Evolutionary conservation across 1,139 yeast genomes (phyloP).

Genomic region (Suhomyces guaymorum): DNA sequence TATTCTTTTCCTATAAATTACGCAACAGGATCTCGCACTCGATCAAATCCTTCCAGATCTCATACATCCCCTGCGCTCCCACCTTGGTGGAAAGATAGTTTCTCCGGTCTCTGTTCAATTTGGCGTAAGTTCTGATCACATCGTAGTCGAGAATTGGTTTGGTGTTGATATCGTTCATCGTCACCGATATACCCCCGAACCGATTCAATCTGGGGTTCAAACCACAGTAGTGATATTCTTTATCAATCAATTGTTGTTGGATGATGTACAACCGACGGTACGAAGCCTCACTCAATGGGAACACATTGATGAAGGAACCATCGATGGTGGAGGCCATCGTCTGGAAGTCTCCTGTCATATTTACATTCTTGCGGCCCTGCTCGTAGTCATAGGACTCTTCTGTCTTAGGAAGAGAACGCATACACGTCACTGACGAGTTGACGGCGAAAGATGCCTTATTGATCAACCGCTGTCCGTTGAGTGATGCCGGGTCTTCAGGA

Average conservation of each 20-base stretch:
- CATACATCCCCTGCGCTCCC: conserved; percentile 55
- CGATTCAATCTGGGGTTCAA: conserved; percentile 78
- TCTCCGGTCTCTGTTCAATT: conserved; percentile 59
- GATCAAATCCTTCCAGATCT: conserved; percentile 68
- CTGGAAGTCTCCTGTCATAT: conserved; percentile 44
- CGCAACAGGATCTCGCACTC: conserved; percentile 46
- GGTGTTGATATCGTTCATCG: conserved; percentile 37
- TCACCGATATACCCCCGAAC: conserved; percentile 47
- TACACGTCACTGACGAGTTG: conserved; percentile 61
- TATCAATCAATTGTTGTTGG: conserved; percentile 84
- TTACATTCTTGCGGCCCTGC: conserved; percentile 13
- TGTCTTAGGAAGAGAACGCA: conserved; percentile 54
- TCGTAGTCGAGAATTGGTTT: conserved; percentile 66
- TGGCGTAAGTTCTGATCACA: conserved; percentile 53
- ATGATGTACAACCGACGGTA: conserved; percentile 82
- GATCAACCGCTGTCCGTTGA: conserved; percentile 75
- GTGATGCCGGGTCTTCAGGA: conserved; percentile 85
- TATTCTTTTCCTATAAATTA: conserved; percentile 16
- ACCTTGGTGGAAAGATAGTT: conserved; percentile 54
- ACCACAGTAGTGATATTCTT: conserved; percentile 72
- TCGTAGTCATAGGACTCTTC: conserved; percentile 27
- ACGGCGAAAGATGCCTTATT: conserved; percentile 71
- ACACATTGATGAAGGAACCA: conserved; percentile 75
- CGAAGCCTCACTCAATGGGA: conserved; percentile 71
- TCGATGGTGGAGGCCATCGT: conserved; percentile 72